A percentile compares a stretch with the other conserved stretches of the same genome.
Evolutionary conservation across 164 flowering plant genomes (phyloP).

Genomic region (Nymphaea thermarum): DNA sequence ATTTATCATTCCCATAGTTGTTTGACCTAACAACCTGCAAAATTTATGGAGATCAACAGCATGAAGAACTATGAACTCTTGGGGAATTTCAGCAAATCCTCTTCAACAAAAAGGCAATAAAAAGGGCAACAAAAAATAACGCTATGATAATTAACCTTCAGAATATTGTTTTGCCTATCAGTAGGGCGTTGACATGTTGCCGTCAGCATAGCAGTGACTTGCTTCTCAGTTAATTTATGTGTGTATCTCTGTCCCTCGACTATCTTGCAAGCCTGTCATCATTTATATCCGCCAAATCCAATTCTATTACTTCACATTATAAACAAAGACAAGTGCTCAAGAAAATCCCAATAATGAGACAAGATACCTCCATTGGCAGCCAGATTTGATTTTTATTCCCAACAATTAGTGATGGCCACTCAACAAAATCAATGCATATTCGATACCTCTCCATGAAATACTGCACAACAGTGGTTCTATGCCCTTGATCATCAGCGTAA

Average conservation of each 20-base stretch:
- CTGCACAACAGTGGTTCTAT: slow-evolving; percentile 8
- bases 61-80: too few species aligned
- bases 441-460: slow-evolving; percentile 18
- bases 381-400: slow-evolving; percentile 22
- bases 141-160: not conserved
- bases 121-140: not conserved
- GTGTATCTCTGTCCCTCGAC: slow-evolving; percentile 48
- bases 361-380: slow-evolving; percentile 22
- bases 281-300: not conserved
- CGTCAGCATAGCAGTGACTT: slow-evolving; percentile 40
- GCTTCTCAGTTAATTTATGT: slow-evolving; percentile 53
- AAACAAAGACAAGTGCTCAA: not conserved
- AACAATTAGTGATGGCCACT: slow-evolving; percentile 22
- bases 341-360: not conserved
- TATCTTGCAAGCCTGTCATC: slow-evolving; percentile 43
- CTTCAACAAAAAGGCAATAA: not conserved
- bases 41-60: not conserved
- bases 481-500: slow-evolving; percentile 12
- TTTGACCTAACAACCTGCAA: not conserved
- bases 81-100: not conserved
- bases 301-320: too few species aligned
- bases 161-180: slow-evolving; percentile 9
- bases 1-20: not conserved
- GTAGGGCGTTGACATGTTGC: slow-evolving; percentile 61
- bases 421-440: slow-evolving; percentile 1